Base-by-base conservation (phyloP, 2,329 filamentous ascomycete species). In the Cladosporium sp. region DNA sequence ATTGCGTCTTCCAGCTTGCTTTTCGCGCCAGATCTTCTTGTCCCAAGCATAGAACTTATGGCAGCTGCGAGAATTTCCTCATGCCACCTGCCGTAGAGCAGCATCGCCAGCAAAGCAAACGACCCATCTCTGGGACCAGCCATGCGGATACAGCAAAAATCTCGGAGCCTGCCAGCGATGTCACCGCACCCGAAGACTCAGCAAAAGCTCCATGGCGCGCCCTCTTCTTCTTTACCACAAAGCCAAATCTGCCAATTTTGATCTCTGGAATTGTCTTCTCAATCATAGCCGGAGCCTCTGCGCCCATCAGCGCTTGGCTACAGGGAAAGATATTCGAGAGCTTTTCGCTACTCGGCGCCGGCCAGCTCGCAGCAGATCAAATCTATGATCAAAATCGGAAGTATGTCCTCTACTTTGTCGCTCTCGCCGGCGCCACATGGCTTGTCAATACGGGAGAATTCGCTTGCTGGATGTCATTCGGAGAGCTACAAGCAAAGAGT, bases 321-420 rank as follows among this genome's bases (percentile, higher is more conserved):
- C 85, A 93, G 1, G 93, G 93, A 14, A 84, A 85, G 59, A 82
- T 96, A 8, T 96, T 96, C 73, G 84, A 90, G 33, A 79, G 86
- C 5, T 89, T 96, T 66, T 84, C 90, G 0, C 78, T 82, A 7
- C 92, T 88, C 72, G 91, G 88, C 0, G 79, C 82, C 18, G 87
- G 86, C 1, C 74, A 76, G 1, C 78, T 86, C 3, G 77, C 79
- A 0, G 80, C 80, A 0, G 68, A 79, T 1, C 80, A 83, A 1
- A 82, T 93, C 1, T 79, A 90, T 23, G 71, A 78, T 0, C 78
- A 83, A 2, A 82, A 92, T 0, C 83, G 85, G 0, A 82, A 76
- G 50, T 89, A 88, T 79, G 89, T 88, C 56, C 70, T 89, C 29
- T 84, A 87, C 29, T 79, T 97, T 52, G 77, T 87, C 0, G 83